phyloP scores from a whole-genome alignment of 768 basidiomycete genomes.

The Zangia roseola region DNA sequence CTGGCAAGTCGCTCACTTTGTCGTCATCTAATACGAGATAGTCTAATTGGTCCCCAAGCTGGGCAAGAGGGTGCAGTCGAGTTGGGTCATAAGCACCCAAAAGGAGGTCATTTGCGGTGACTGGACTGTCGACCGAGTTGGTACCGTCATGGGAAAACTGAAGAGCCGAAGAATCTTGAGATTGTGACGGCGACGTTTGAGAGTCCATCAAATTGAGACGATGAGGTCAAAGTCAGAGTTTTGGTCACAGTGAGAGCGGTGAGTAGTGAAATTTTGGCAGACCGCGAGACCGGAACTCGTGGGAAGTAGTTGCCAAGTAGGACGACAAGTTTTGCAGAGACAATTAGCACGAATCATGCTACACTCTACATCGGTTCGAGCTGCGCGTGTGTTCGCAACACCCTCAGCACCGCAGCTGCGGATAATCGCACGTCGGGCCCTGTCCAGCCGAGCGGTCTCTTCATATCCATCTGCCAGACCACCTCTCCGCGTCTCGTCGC shows the following conservation, averaged over 20 bases:
- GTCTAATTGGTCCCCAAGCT: constrained; percentile 90
- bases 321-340: constrained; percentile 19
- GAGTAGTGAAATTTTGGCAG: constrained; percentile 31
- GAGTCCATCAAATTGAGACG: constrained; percentile 30
- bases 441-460: constrained; percentile 24
- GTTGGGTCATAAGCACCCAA: constrained; percentile 87
- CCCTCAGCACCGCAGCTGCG: constrained; percentile 24
- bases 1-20: constrained; percentile 88
- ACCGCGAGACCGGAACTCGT: constrained; percentile 22
- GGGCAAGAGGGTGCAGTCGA: constrained; percentile 90
- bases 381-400: constrained; percentile 24
- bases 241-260: constrained; percentile 20
- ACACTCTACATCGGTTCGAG: constrained; percentile 17
- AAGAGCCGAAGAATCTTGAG: constrained; percentile 44
- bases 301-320: constrained; percentile 16
- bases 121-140: constrained; percentile 50
- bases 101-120: constrained; percentile 86
- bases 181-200: constrained; percentile 33
- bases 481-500: constrained; percentile 9
- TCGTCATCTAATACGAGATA: constrained; percentile 96
- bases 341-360: constrained; percentile 29
- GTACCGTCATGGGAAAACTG: constrained; percentile 44
- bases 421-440: constrained; percentile 15
- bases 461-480: constrained; percentile 20
- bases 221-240: constrained; percentile 15